phyloP scores from a whole-genome alignment of 2,329 filamentous ascomycete species.

The Emericellopsis atlantica region DNA sequence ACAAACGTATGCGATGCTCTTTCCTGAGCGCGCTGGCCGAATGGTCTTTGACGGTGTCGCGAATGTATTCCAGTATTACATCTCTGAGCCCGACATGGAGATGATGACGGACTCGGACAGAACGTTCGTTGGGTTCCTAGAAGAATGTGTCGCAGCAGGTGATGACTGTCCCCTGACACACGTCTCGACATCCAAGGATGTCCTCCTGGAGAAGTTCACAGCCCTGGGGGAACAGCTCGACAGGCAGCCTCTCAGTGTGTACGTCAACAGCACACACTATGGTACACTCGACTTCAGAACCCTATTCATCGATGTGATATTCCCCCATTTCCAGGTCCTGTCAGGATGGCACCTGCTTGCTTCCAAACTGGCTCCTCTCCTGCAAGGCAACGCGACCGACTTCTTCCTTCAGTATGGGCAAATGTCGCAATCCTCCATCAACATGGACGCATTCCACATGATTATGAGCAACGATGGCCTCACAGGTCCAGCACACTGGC shows the following conservation, averaged over 20 bases:
- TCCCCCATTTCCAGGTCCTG: slow-evolving; percentile 24
- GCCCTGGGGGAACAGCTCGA: slow-evolving; percentile 17
- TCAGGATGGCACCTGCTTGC: slow-evolving; percentile 21
- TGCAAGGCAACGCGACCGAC: slow-evolving; percentile 25
- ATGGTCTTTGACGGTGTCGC: slow-evolving; percentile 23
- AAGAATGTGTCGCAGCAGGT: slow-evolving; percentile 27
- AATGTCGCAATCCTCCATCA: slow-evolving; percentile 4
- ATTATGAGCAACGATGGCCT: slow-evolving; percentile 14
- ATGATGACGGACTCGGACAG: slow-evolving; percentile 16
- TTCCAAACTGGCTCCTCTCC: slow-evolving; percentile 16
- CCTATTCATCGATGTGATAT: slow-evolving; percentile 22
- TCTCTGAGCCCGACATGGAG: slow-evolving; percentile 9
- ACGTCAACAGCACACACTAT: slow-evolving; percentile 26
- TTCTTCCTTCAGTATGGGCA: slow-evolving; percentile 20
- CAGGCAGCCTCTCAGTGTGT: slow-evolving; percentile 25
- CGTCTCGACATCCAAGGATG: slow-evolving; percentile 17
- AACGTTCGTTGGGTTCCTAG: slow-evolving; percentile 17
- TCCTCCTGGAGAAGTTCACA: slow-evolving; percentile 18
- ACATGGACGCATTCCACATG: slow-evolving; percentile 10
- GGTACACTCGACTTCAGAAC: slow-evolving; percentile 22
- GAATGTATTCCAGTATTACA: slow-evolving; percentile 20
- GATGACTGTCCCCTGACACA: slow-evolving; percentile 26
- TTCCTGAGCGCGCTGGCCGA: slow-evolving; percentile 17
- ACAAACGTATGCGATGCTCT: slow-evolving; percentile 24
- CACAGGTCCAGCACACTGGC: slow-evolving; percentile 14